Conservation (phyloP, 1,139 yeast species). For the Casaregolazyma lundiana region DNA sequence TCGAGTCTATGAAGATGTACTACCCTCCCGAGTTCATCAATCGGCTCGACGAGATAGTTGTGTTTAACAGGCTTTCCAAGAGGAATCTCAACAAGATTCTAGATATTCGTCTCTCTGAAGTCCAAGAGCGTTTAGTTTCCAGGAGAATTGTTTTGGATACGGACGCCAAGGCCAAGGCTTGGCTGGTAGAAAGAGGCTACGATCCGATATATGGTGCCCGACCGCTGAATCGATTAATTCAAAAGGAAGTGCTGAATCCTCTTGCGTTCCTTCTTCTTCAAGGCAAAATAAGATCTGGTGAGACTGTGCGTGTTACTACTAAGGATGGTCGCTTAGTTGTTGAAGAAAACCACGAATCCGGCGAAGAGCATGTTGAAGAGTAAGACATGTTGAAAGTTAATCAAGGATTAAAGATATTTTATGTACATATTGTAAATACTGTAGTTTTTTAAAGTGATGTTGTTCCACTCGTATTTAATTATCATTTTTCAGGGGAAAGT, state of each 20-base stretch:
- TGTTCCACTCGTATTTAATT: not conserved
- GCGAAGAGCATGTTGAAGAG: slow-evolving; percentile 15
- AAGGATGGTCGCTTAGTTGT: slow-evolving; percentile 39
- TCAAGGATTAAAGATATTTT: not conserved
- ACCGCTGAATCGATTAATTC: slow-evolving; percentile 86
- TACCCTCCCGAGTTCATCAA: slow-evolving; percentile 95
- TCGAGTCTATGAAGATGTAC: slow-evolving; percentile 59
- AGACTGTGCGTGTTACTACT: slow-evolving; percentile 49
- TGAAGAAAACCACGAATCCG: slow-evolving; percentile 45
- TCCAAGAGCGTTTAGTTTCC: slow-evolving; percentile 70
- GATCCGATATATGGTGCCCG: slow-evolving; percentile 93
- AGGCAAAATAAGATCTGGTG: slow-evolving; percentile 72
- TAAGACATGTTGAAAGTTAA: slow-evolving; percentile 5
- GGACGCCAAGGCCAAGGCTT: slow-evolving; percentile 54
- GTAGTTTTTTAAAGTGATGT: not conserved
- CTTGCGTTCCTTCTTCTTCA: slow-evolving; percentile 73
- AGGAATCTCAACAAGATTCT: slow-evolving; percentile 69
- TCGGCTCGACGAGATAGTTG: slow-evolving; percentile 84
- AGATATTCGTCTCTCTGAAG: slow-evolving; percentile 75
- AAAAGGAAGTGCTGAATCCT: slow-evolving; percentile 76
- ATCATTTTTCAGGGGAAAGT: slow-evolving; percentile 3
- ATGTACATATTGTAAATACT: slow-evolving; percentile 10
- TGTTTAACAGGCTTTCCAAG: slow-evolving; percentile 83
- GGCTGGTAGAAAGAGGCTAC: slow-evolving; percentile 81
- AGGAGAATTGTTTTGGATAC: slow-evolving; percentile 68